These are phyloP conservation scores for Leucogyrophana mollusca DNA, from an alignment of 768 basidiomycete genomes.

Conservation along the genomic window DNA sequence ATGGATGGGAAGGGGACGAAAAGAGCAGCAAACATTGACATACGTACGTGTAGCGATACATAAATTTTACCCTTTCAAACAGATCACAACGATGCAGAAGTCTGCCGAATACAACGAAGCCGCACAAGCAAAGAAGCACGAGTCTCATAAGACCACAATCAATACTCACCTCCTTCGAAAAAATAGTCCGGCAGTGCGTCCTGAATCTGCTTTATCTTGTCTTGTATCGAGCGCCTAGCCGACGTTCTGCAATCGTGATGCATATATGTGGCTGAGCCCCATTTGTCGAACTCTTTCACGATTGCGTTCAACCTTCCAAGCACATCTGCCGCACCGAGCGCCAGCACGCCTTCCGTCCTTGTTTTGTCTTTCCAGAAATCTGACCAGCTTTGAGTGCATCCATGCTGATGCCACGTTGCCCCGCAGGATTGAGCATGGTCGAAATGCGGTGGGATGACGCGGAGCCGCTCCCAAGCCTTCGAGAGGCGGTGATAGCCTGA, in stretches of 20 bases:
- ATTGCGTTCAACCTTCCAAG: conserved; percentile 62
- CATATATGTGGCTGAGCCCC: conserved; percentile 77
- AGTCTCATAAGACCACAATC: too few relatives aligned
- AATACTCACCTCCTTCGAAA: conserved; percentile 33
- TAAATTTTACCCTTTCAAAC: too few relatives aligned
- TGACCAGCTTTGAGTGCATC: conserved; percentile 69
- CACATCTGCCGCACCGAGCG: conserved; percentile 63
- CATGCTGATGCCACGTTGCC: conserved; percentile 70
- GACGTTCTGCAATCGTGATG: conserved; percentile 67
- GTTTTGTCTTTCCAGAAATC: conserved; percentile 83
- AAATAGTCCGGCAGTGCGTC: conserved; percentile 67
- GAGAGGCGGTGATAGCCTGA: conserved; percentile 71
- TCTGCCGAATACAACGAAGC: too few relatives aligned
- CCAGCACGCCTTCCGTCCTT: conserved; percentile 56
- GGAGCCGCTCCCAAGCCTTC: conserved; percentile 62
- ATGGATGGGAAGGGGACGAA: conserved; percentile 7
- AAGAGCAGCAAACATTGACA: too few relatives aligned
- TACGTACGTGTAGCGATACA: conserved; percentile 3
- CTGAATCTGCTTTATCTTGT: conserved; percentile 54
- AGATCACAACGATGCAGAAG: too few relatives aligned
- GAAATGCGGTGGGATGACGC: conserved; percentile 55
- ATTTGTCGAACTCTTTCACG: conserved; percentile 65
- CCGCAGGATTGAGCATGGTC: conserved; percentile 64
- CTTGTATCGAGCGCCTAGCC: conserved; percentile 56
- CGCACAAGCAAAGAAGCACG: too few relatives aligned